phyloP scores from a whole-genome alignment of 2,329 filamentous ascomycete species.

The Lachnellula hyalina region DNA sequence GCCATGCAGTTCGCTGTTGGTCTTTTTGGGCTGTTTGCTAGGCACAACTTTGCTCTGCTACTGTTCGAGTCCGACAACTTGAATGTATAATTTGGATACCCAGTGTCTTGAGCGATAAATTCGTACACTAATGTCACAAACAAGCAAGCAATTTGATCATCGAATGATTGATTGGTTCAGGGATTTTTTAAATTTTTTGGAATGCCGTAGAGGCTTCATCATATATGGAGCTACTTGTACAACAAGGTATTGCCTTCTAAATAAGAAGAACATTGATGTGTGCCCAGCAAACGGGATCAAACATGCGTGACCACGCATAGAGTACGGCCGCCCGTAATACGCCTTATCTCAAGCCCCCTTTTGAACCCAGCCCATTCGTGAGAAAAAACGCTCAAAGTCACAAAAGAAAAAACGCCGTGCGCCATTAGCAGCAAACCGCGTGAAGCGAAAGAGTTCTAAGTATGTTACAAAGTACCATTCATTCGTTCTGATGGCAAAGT shows the following conservation, averaged over 20 bases:
- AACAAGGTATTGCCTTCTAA: constrained; percentile 4
- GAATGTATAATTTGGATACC: constrained; percentile 25
- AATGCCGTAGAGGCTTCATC: constrained; percentile 1
- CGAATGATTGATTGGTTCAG: neutral
- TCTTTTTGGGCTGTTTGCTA: constrained; percentile 74
- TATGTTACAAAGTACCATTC: constrained; percentile 35
- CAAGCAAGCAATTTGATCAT: neutral
- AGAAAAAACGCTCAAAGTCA: constrained; percentile 20
- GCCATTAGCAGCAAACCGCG: constrained; percentile 15
- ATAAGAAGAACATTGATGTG: neutral
- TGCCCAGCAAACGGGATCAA: constrained; percentile 11
- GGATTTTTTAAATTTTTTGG: neutral
- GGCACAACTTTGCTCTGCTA: constrained; percentile 79
- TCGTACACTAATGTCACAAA: constrained; percentile 18
- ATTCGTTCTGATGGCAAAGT: constrained; percentile 16
- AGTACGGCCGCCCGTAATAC: constrained; percentile 13
- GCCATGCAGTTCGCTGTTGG: constrained; percentile 72
- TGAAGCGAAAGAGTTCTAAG: constrained; percentile 23
- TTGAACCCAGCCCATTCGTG: constrained; percentile 17
- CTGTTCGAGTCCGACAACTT: constrained; percentile 89
- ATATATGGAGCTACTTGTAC: constrained; percentile 6
- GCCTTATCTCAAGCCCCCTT: constrained; percentile 22
- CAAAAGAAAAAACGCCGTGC: constrained; percentile 15
- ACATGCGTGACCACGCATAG: constrained; percentile 3
- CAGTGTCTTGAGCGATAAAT: no score